Evolutionary conservation across 192 early-diverging fungal species (phyloP).

Genomic region (Endogone sp.): DNA sequence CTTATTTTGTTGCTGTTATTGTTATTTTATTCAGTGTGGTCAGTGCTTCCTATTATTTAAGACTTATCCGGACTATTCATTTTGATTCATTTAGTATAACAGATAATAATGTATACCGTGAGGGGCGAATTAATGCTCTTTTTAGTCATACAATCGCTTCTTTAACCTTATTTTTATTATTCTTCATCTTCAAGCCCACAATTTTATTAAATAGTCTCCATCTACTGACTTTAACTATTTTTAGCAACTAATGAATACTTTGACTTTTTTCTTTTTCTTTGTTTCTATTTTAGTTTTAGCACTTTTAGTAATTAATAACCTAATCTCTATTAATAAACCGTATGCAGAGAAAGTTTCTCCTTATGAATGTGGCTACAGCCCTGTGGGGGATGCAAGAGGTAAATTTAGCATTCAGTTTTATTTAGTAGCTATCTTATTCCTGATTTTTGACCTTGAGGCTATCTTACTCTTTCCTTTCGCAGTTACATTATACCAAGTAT

Average conservation of each 20-base stretch:
- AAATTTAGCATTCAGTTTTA: constrained; percentile 29
- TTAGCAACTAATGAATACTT: constrained; percentile 55
- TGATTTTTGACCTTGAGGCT: constrained; percentile 26
- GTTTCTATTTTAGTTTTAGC: constrained; percentile 49
- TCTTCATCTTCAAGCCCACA: constrained; percentile 52
- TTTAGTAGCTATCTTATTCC: constrained; percentile 23
- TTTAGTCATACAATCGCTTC: constrained; percentile 20
- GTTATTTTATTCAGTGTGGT: constrained; percentile 32
- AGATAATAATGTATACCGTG: constrained; percentile 33
- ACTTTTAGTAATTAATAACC: constrained; percentile 49
- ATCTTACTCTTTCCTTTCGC: constrained; percentile 21
- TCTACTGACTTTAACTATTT: constrained; percentile 45
- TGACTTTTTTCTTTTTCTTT: constrained; percentile 48
- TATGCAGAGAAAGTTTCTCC: constrained; percentile 47
- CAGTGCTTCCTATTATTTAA: constrained; percentile 39
- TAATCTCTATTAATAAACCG: constrained; percentile 44
- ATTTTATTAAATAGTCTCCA: constrained; percentile 34
- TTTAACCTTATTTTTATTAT: constrained; percentile 45
- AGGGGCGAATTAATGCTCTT: constrained; percentile 20
- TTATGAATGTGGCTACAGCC: constrained; percentile 24
- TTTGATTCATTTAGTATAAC: constrained; percentile 47
- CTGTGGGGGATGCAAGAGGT: constrained; percentile 21
- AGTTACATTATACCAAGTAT: constrained; percentile 12
- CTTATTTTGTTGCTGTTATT: constrained; percentile 47
- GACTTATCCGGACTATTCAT: constrained; percentile 44